Evolutionary conservation across 768 basidiomycete species (phyloP).

Genomic region (Daedaleopsis nitida): DNA sequence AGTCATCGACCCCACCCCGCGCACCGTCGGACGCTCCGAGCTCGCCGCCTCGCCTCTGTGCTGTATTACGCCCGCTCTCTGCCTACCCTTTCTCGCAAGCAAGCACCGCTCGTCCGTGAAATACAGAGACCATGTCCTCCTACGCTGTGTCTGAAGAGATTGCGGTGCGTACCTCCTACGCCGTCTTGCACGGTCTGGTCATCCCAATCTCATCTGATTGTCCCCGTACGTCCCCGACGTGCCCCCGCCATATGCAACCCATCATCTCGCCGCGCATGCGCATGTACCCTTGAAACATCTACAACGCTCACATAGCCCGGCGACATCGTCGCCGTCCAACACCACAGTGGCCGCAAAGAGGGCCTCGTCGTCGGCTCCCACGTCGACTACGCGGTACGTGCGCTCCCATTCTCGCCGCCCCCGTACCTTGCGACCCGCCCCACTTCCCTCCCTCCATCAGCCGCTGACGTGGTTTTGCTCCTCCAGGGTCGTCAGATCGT

Average conservation of each 20-base stretch:
- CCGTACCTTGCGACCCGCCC: not conserved
- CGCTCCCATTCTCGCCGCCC: not conserved
- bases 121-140: constrained; percentile 20
- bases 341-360: constrained; percentile 66
- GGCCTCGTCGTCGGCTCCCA: constrained; percentile 81
- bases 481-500: constrained; percentile 77
- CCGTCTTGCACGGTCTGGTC: not conserved
- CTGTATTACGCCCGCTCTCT: not conserved
- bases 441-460: not conserved
- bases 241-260: constrained; percentile 1
- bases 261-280: not conserved
- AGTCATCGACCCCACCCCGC: constrained; percentile 36
- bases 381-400: constrained; percentile 66
- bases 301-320: constrained; percentile 52
- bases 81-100: constrained; percentile 1
- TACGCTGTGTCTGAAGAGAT: constrained; percentile 37
- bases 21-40: constrained; percentile 1
- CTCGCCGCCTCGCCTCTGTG: not conserved
- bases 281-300: not conserved
- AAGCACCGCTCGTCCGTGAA: not conserved
- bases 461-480: not conserved
- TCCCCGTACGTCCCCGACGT: not conserved
- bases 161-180: constrained; percentile 17
- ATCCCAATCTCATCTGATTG: not conserved
- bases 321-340: constrained; percentile 77